These are phyloP conservation scores for Aquilaria yunnanensis DNA, from an alignment of 345 rosid genomes.

Conservation along the genomic window DNA sequence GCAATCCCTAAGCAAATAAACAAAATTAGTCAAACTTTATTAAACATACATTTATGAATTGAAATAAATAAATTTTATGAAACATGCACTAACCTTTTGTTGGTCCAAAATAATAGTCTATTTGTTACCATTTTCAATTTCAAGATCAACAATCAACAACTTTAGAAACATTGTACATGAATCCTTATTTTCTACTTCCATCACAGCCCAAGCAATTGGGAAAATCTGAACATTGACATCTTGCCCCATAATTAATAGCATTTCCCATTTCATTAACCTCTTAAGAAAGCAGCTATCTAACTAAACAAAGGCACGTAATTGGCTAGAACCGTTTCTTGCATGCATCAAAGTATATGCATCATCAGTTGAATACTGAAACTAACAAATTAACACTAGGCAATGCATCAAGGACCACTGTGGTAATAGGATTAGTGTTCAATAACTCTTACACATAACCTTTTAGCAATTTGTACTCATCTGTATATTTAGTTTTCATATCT, in stretches of 20 bases:
- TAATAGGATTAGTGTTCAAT: not conserved
- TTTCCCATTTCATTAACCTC: not conserved
- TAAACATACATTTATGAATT: not conserved
- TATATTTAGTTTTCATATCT: not conserved
- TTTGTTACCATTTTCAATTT: not conserved
- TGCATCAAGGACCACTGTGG: not conserved
- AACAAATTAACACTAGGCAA: not conserved
- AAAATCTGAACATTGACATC: constrained; percentile 7
- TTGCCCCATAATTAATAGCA: not conserved
- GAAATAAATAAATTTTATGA: not conserved
- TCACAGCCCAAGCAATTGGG: not conserved
- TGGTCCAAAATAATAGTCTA: not conserved
- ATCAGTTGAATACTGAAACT: not conserved
- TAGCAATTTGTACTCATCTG: not conserved
- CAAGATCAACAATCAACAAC: not conserved
- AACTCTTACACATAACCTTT: not conserved
- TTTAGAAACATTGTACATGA: not conserved
- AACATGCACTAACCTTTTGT: not conserved
- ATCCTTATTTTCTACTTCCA: not conserved
- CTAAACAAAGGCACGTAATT: not conserved
- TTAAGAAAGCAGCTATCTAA: not conserved
- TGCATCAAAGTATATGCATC: not conserved
- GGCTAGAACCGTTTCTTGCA: not conserved
- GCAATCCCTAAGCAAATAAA: not conserved
- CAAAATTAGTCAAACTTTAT: not conserved